Conservation (phyloP, 768 basidiomycete genomes). For the Tylopilus felleus region DNA sequence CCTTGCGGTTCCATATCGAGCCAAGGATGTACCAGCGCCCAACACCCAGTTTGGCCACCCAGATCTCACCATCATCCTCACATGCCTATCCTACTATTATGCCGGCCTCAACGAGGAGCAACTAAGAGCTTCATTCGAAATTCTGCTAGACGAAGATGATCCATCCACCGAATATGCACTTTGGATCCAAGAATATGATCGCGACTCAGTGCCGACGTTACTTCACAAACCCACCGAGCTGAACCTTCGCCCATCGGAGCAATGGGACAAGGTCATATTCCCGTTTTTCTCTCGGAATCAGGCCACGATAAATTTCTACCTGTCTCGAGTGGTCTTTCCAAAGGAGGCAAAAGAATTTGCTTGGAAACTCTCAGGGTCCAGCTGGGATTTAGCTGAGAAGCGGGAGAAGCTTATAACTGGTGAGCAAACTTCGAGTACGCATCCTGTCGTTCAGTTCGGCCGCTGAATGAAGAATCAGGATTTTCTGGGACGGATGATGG, state of each 20-base stretch:
- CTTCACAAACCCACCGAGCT: neutral
- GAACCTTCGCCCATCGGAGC: conserved; percentile 7
- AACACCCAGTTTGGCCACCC: too few relatives aligned
- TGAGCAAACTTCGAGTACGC: too few relatives aligned
- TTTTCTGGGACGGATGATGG: conserved; percentile 41
- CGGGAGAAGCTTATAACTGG: conserved; percentile 3
- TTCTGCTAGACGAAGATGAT: conserved; percentile 1
- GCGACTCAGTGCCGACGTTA: too few relatives aligned
- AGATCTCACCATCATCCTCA: too few relatives aligned
- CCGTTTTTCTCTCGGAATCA: conserved; percentile 3
- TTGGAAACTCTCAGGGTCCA: conserved; percentile 25
- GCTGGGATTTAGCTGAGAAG: too few relatives aligned
- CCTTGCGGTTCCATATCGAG: conserved; percentile 20
- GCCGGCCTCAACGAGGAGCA: neutral
- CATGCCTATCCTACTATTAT: too few relatives aligned
- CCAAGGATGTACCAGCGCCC: too few relatives aligned
- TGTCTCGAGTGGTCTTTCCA: conserved; percentile 35
- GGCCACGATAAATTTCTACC: conserved; percentile 5
- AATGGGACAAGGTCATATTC: neutral
- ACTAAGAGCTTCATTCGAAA: neutral
- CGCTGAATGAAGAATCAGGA: too few relatives aligned
- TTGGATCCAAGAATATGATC: neutral
- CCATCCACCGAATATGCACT: neutral
- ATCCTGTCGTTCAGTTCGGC: too few relatives aligned
- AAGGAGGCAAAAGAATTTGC: conserved; percentile 31